Conservation (phyloP, 1,284 basidiomycete species). For the Naganishia liquefaciens region DNA sequence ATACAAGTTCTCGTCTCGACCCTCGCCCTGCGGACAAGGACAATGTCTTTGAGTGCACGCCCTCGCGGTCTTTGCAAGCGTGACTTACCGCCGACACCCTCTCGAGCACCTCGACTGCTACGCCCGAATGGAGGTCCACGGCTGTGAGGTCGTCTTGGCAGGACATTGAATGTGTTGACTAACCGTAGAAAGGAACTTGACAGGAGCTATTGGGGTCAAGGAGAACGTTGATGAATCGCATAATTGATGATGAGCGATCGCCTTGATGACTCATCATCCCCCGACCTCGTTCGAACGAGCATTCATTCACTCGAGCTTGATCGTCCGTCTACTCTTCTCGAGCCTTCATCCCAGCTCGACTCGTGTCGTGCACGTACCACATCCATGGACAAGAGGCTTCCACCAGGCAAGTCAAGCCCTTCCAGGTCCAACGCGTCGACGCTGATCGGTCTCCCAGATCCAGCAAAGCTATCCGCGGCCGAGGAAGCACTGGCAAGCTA, state of each 20-base stretch:
- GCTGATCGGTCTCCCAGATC: background rate
- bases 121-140: constrained; percentile 45
- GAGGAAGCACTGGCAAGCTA: constrained; percentile 12
- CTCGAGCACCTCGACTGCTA: constrained; percentile 47
- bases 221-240: background rate
- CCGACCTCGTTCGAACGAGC: background rate
- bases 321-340: too few species aligned
- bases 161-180: constrained; percentile 40
- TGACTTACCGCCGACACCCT: constrained; percentile 46
- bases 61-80: constrained; percentile 23
- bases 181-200: background rate
- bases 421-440: too few species aligned
- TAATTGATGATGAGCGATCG: background rate
- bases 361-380: background rate
- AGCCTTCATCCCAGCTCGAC: too few species aligned
- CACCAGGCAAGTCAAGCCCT: constrained; percentile 1
- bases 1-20: constrained; percentile 52
- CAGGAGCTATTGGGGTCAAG: background rate
- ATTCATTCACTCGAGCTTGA: too few species aligned
- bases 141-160: constrained; percentile 54
- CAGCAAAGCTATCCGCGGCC: background rate
- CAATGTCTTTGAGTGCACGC: background rate
- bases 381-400: constrained; percentile 1
- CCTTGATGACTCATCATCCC: background rate
- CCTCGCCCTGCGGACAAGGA: constrained; percentile 29